These are phyloP conservation scores for Aspergillus indologenus DNA, from an alignment of 495 filamentous ascomycete species.

Conservation along the genomic window DNA sequence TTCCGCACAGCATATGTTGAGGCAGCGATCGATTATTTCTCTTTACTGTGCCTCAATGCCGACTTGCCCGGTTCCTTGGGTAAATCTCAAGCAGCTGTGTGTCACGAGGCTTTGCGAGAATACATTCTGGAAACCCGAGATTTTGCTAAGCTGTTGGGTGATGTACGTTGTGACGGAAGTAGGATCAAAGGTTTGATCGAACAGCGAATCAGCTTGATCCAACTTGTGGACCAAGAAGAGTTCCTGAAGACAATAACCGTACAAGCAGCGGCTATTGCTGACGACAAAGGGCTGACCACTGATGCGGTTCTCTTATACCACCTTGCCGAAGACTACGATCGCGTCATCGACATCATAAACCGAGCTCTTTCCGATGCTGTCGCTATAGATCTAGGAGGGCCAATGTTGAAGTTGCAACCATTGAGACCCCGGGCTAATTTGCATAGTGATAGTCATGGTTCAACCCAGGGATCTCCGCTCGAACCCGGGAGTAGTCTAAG, in stretches of 20 bases:
- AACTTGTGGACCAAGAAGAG: conserved; percentile 70
- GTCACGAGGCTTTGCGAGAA: conserved; percentile 92
- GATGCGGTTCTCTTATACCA: conserved; percentile 95
- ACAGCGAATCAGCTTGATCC: conserved; percentile 80
- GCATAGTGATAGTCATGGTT: conserved; percentile 21
- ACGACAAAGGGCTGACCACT: conserved; percentile 87
- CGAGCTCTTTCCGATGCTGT: conserved; percentile 86
- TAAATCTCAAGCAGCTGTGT: conserved; percentile 73
- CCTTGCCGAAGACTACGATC: conserved; percentile 90
- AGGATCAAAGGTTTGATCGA: conserved; percentile 85
- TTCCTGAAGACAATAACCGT: conserved; percentile 84
- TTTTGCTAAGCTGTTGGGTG: conserved; percentile 89
- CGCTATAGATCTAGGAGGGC: conserved; percentile 73
- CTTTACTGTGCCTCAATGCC: conserved; percentile 86
- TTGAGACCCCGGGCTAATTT: conserved; percentile 58
- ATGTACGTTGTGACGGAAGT: conserved; percentile 77
- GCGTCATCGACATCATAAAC: conserved; percentile 83
- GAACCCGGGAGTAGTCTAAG: conserved; percentile 63
- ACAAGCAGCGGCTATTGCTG: conserved; percentile 84
- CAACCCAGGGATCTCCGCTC: conserved; percentile 17
- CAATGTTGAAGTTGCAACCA: conserved; percentile 70
- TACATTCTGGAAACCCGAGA: conserved; percentile 91
- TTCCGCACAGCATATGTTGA: conserved; percentile 86
- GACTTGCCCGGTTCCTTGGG: conserved; percentile 74
- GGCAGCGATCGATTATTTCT: conserved; percentile 89